Base-by-base conservation (phyloP, 495 filamentous ascomycete genomes). In the Penicillium tannophilum region DNA sequence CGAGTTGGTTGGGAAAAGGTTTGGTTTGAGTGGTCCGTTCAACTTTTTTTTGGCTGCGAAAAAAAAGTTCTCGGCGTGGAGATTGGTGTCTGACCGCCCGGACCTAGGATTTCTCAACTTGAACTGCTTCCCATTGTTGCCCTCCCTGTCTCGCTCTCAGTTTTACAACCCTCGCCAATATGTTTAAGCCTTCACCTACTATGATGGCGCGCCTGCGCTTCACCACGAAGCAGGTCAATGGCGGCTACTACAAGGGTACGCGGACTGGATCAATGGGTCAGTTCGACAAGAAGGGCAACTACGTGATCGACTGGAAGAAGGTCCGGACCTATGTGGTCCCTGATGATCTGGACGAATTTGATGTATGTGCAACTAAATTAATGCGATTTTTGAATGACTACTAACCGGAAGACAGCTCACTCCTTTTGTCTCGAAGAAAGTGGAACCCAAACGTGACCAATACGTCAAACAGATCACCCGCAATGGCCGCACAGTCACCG, bases 171-270 rank as follows among this genome's bases (percentile, higher is more conserved):
- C 35, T 23, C 39, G 42, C 50, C 60, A 74, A 61, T 20, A 86
- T 86, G 83, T 79, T 84, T 65, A 84, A 89, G 74, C 89, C 93
- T 16, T 89, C 93, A 19, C 75, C 85, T 56, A 69, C 82, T 36
- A 87, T 96, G 71, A 80, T 84, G 63, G 79, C 80, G 71, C 80
- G 81, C 48, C 64, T 91, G 54, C 86, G 89, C 67, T 80, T 98
- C 54, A 97, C 90, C 5, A 98, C 94, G 60, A 98, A 98, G 77
- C 85, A 90, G 71, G 86, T 90, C 76, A 89, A 88, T 70, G 91
- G 92, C 71, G 94, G 91, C 50, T 98, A 87, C 84, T 98, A 98
- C 85, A 98, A 98, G 80, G 95, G 95, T 69, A 97, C 85, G 58
- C 82, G 93, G 23, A 85, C 90, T 1, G 95, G 95, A 12, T 84